Base-by-base conservation (phyloP, 805 yeast species). In the Saccharomyces cerevisiae region DNA sequence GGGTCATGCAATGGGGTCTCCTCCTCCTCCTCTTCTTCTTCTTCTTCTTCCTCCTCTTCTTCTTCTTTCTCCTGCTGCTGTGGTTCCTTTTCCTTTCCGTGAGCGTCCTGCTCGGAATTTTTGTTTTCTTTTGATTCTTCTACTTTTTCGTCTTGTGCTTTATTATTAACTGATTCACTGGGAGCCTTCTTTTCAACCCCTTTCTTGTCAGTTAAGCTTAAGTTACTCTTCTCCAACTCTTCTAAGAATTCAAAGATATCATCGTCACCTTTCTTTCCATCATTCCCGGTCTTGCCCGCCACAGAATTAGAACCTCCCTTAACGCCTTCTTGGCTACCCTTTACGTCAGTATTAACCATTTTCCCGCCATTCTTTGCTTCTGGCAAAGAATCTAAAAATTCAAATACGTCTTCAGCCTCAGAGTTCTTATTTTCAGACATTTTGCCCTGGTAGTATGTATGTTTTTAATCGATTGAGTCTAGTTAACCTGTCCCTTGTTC, bases 331-430 rank as follows among this genome's bases (percentile, higher is more conserved):
- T 58, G 57, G 6, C 14, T 26, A n/a, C n/a, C 29, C 14, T 49
- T 14, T 28, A 58, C 61, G 46, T 53, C 57, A 21, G 61, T 57
- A 22, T 76, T 71, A 77, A 75, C 50, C 50, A 22, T 48, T n/a
- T 47, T 36, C 26, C 67, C 71, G 43, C 60, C 62, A 47, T 57
- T 55, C 29, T 76, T 71, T 78, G 76, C 55, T 50, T 84, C 89
- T 2, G 95, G 94, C 49, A 89, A 77, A 0, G 91, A 85, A 63
- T 86, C 89, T 60, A 87, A 76, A 65, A 88, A 88, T 58, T 87
- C 92, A 53, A 87, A 76, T 4, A 87, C 92, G 61, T 87, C 92
- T 58, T 85, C 87, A 26, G 84, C 83, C 55, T 83, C 85, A 21
- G 76, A 74, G 4, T 76, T 62, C 53, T 71, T 73, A 43, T 57